Conservation (phyloP, 805 yeast genomes). For the Blastobotrys chiropterorum region DNA sequence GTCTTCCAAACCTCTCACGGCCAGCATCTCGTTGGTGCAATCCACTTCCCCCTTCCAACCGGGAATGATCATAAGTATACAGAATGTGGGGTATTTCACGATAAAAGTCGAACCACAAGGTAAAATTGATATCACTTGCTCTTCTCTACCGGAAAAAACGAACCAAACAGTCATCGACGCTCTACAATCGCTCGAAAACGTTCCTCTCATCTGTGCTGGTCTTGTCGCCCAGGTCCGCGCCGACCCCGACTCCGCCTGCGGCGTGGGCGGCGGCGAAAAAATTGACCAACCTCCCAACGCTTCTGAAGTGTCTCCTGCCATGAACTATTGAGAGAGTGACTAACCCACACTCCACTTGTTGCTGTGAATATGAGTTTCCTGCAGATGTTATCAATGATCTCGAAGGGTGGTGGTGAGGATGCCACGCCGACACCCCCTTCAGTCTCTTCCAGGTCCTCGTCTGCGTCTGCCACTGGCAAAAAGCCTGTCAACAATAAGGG, state of each 20-base stretch:
- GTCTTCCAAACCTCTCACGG: background rate
- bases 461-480: conserved; percentile 2
- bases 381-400: conserved; percentile 24
- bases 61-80: background rate
- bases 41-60: background rate
- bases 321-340: background rate
- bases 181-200: background rate
- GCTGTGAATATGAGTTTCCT: conserved; percentile 20
- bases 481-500: conserved; percentile 2
- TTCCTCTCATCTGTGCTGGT: background rate
- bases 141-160: background rate
- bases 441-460: background rate
- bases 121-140: background rate
- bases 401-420: background rate
- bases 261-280: background rate
- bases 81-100: background rate
- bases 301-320: background rate
- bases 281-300: background rate
- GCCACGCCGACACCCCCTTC: conserved; percentile 4
- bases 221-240: background rate
- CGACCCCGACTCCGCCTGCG: background rate
- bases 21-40: background rate
- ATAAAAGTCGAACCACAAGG: background rate
- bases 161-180: background rate
- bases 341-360: background rate